phyloP scores from a whole-genome alignment of 2,329 filamentous ascomycete genomes.

The Neopestalotiopsis rosae region DNA sequence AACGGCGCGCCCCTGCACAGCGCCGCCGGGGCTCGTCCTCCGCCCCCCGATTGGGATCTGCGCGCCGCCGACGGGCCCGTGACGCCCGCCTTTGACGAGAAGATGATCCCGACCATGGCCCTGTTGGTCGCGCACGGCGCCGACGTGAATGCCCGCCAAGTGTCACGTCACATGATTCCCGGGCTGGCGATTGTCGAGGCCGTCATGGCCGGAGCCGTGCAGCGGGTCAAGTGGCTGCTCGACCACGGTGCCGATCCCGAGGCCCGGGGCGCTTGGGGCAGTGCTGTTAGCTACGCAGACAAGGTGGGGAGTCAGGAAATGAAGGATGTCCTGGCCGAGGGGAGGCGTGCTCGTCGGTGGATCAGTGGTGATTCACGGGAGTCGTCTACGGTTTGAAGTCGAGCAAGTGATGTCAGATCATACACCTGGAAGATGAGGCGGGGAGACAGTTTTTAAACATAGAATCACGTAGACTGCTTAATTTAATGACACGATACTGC shows the following conservation, averaged over 20 bases:
- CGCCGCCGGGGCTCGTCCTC: too few species aligned
- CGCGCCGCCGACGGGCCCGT: neutral
- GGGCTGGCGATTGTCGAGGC: neutral
- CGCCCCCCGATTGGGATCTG: too few species aligned
- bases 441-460: too few species aligned
- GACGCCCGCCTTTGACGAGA: neutral
- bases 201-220: neutral
- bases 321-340: neutral
- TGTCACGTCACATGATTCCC: neutral
- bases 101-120: slow-evolving; percentile 1
- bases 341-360: too few species aligned
- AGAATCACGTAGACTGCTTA: too few species aligned
- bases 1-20: too few species aligned
- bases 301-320: neutral
- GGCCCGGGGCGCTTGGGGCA: neutral
- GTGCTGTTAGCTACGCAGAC: neutral
- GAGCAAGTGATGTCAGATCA: too few species aligned
- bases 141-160: neutral
- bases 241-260: neutral
- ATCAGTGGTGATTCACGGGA: too few species aligned
- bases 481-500: too few species aligned
- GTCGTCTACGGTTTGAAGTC: too few species aligned
- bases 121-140: neutral
- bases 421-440: too few species aligned
- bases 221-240: neutral